phyloP scores from a whole-genome alignment of 169 alveolate species.

The Eimeria acervulina region DNA sequence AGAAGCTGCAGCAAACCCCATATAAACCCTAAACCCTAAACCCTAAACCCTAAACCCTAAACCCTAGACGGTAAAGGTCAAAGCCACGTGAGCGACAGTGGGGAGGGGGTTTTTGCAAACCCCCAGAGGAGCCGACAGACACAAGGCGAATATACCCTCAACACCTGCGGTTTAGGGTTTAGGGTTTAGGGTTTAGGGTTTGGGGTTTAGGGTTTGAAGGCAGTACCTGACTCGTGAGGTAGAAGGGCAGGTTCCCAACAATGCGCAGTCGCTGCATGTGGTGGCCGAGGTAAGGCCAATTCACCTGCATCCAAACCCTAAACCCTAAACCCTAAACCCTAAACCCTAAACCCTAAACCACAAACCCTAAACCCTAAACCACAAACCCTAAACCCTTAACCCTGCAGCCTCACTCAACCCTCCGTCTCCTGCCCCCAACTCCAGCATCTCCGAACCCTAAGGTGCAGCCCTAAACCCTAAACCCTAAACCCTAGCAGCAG shows the following conservation, averaged over 20 bases:
- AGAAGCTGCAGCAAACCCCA: conserved; percentile 83
- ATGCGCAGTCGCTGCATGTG: conserved; percentile 87
- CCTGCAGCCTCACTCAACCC: background rate
- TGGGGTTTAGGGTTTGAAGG: conserved; percentile 12
- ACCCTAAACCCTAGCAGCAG: conserved; percentile 1
- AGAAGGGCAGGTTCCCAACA: conserved; percentile 92
- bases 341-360: conserved; percentile 28
- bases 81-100: too few species aligned
- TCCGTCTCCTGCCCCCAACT: background rate
- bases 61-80: background rate
- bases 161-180: background rate
- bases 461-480: background rate
- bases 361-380: background rate
- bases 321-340: conserved; percentile 50
- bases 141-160: background rate
- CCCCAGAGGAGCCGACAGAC: background rate
- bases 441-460: background rate
- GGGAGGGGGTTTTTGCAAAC: background rate
- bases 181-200: conserved; percentile 37
- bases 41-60: conserved; percentile 9
- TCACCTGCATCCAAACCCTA: conserved; percentile 82
- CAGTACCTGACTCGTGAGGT: conserved; percentile 90
- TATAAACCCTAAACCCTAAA: conserved; percentile 39
- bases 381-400: conserved; percentile 1
- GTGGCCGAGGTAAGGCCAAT: conserved; percentile 87